Evolutionary conservation across 2,329 filamentous ascomycete species (phyloP).

Genomic region (Aspergillus sclerotialis): DNA sequence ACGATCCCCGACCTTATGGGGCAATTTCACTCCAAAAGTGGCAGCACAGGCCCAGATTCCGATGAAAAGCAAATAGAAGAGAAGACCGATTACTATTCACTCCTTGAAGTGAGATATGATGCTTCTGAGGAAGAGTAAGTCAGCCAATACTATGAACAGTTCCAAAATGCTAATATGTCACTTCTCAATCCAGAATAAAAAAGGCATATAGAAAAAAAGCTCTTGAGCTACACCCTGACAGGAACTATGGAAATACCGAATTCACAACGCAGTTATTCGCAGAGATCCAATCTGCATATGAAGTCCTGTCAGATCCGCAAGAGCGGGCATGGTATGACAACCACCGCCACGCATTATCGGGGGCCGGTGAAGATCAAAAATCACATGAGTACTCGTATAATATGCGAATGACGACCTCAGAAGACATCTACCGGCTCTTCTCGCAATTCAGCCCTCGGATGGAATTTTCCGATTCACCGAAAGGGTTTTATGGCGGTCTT

Average conservation of each 20-base stretch:
- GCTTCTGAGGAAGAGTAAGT: constrained; percentile 75
- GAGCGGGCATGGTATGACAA: constrained; percentile 98
- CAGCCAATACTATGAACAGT: background rate
- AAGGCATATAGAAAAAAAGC: constrained; percentile 88
- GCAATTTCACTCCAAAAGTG: constrained; percentile 36
- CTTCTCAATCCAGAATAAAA: constrained; percentile 59
- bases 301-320: constrained; percentile 91
- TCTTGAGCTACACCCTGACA: constrained; percentile 88
- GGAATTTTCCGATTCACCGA: constrained; percentile 70
- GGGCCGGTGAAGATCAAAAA: constrained; percentile 46
- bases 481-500: constrained; percentile 78
- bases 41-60: constrained; percentile 12
- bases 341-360: constrained; percentile 77
- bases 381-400: constrained; percentile 57
- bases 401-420: constrained; percentile 68
- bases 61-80: constrained; percentile 13
- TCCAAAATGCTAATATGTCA: constrained; percentile 2
- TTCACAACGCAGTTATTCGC: constrained; percentile 79
- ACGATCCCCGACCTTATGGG: constrained; percentile 27
- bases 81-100: constrained; percentile 58
- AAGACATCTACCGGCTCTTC: constrained; percentile 72
- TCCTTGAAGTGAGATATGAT: constrained; percentile 64
- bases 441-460: constrained; percentile 71
- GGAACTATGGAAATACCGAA: constrained; percentile 81
- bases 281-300: constrained; percentile 86